Percentiles rank a stretch among this genome's conserved stretches.
Evolutionary conservation across 441 rosid genomes (phyloP).

Genomic region (Aleurites moluccanus): DNA sequence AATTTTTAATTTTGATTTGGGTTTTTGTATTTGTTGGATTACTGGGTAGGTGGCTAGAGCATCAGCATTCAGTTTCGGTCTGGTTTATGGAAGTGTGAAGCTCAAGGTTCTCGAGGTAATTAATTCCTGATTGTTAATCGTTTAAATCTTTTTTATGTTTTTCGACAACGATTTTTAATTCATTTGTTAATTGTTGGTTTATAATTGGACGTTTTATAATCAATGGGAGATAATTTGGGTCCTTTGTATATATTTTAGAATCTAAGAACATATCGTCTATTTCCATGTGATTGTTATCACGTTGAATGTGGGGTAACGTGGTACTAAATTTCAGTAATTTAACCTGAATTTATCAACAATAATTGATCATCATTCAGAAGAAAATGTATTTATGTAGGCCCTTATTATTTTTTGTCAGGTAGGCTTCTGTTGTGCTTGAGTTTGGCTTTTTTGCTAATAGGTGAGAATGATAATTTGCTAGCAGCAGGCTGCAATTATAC

Average conservation of each 20-base stretch:
- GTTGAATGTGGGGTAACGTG: neutral
- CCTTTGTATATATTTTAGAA: neutral
- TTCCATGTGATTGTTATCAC: neutral
- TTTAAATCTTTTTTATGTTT: neutral
- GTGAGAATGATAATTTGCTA: neutral
- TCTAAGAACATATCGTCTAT: neutral
- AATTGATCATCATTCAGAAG: neutral
- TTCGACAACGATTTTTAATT: too few relatives aligned
- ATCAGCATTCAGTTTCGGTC: conserved; percentile 56
- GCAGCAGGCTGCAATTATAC: neutral
- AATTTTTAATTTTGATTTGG: neutral
- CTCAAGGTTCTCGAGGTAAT: conserved; percentile 59
- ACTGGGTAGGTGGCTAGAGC: conserved; percentile 60
- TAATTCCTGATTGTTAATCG: neutral
- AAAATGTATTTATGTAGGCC: neutral
- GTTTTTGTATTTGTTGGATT: too few relatives aligned
- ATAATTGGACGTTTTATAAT: neutral
- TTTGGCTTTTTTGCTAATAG: neutral
- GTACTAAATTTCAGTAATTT: neutral
- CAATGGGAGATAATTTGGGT: neutral
- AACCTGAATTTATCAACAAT: neutral
- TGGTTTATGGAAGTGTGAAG: conserved; percentile 58
- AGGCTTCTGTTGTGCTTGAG: neutral
- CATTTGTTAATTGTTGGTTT: neutral
- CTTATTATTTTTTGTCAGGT: too few relatives aligned